Percentiles rank a stretch among this genome's conserved stretches.
Conservation (phyloP, 2,329 filamentous ascomycete species). For the Bipolaris zeicola region DNA sequence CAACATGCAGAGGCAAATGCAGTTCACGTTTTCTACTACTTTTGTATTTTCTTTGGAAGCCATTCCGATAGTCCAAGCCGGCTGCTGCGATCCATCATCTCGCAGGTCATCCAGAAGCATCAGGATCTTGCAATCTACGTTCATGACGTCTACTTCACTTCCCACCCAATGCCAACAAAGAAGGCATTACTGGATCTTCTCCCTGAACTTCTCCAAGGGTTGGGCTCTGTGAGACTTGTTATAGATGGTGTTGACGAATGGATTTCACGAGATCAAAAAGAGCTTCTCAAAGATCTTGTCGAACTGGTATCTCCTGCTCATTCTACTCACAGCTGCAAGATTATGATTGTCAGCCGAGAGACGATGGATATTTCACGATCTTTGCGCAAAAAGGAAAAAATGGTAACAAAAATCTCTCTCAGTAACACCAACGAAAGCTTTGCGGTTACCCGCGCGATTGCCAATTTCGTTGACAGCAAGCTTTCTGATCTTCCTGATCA, state of each 20-base stretch:
- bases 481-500: slow-evolving; percentile 10
- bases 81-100: slow-evolving; percentile 10
- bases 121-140: slow-evolving; percentile 12
- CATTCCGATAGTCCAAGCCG: neutral
- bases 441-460: slow-evolving; percentile 8
- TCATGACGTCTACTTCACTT: slow-evolving; percentile 7
- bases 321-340: slow-evolving; percentile 13
- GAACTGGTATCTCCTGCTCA: slow-evolving; percentile 5
- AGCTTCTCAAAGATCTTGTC: slow-evolving; percentile 9
- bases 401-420: slow-evolving; percentile 6
- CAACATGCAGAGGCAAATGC: slow-evolving; percentile 9
- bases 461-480: slow-evolving; percentile 12
- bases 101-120: slow-evolving; percentile 16
- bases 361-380: neutral
- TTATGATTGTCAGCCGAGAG: neutral
- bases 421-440: slow-evolving; percentile 6
- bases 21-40: slow-evolving; percentile 16
- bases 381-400: slow-evolving; percentile 4
- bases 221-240: slow-evolving; percentile 16
- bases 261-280: slow-evolving; percentile 3
- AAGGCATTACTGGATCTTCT: slow-evolving; percentile 13
- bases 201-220: slow-evolving; percentile 9
- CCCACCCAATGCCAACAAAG: slow-evolving; percentile 5
- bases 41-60: slow-evolving; percentile 11
- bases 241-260: slow-evolving; percentile 24